These are phyloP conservation scores for Jacaranda copaia DNA, from an alignment of 257 asterid genomes.

Conservation along the genomic window DNA sequence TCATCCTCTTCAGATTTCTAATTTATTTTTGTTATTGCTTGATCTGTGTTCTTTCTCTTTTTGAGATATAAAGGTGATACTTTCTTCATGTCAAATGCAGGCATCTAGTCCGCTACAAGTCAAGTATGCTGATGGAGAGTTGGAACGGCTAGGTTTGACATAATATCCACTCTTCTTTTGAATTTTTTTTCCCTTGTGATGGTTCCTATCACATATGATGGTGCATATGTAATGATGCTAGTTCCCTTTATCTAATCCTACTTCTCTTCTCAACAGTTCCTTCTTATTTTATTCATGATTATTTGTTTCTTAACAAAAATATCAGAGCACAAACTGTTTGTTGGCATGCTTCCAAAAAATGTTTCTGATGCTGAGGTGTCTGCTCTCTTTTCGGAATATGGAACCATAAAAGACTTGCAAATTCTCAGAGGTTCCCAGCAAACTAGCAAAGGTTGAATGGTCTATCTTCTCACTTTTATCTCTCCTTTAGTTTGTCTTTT, in stretches of 20 bases:
- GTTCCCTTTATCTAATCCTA: not conserved
- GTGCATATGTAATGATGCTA: constrained; percentile 25
- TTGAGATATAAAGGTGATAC: constrained; percentile 36
- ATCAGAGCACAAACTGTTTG: constrained; percentile 91
- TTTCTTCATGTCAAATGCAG: constrained; percentile 63
- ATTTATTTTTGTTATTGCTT: constrained; percentile 24
- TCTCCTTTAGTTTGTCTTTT: constrained; percentile 31
- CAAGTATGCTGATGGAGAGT: constrained; percentile 99
- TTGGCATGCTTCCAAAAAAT: constrained; percentile 98
- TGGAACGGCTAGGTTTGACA: constrained; percentile 95
- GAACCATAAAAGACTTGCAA: constrained; percentile 82
- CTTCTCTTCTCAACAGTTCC: constrained; percentile 19
- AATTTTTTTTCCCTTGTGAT: constrained; percentile 9
- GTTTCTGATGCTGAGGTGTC: constrained; percentile 85
- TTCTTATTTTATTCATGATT: constrained; percentile 7
- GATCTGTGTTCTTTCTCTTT: constrained; percentile 31
- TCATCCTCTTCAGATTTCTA: constrained; percentile 12
- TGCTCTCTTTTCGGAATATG: constrained; percentile 84
- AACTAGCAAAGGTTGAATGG: constrained; percentile 83
- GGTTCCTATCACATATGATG: constrained; percentile 18
- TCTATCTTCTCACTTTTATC: constrained; percentile 10
- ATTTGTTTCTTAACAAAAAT: constrained; percentile 25
- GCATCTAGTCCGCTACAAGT: constrained; percentile 98
- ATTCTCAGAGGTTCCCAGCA: constrained; percentile 92
- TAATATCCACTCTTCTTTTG: constrained; percentile 26